phyloP scores from a whole-genome alignment of 1,284 basidiomycete species.

The Naganishia cerealis region DNA sequence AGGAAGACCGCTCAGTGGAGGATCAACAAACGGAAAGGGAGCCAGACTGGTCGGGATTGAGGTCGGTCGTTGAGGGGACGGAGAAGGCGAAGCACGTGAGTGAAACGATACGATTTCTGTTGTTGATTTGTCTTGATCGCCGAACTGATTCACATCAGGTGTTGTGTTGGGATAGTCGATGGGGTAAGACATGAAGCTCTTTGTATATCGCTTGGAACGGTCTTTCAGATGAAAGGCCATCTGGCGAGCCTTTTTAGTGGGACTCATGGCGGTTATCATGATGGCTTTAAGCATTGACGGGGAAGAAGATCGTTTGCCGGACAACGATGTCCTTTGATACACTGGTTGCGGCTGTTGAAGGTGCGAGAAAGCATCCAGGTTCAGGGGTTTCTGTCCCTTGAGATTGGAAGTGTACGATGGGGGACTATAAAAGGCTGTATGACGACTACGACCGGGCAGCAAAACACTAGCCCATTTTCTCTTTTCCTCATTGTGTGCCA shows the following conservation, averaged over 20 bases:
- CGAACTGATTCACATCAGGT: not conserved
- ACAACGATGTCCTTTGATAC: not conserved
- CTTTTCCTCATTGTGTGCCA: slow-evolving; percentile 1
- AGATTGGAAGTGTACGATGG: not conserved
- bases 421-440: not conserved
- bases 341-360: not conserved
- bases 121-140: not conserved
- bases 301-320: slow-evolving; percentile 4
- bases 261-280: slow-evolving; percentile 10
- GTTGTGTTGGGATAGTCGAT: slow-evolving; percentile 14
- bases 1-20: slow-evolving; percentile 12
- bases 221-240: slow-evolving; percentile 10
- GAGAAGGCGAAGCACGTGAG: slow-evolving; percentile 1
- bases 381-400: not conserved
- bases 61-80: slow-evolving; percentile 7
- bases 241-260: slow-evolving; percentile 6
- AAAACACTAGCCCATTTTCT: slow-evolving; percentile 18
- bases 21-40: slow-evolving; percentile 6
- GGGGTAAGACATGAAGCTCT: slow-evolving; percentile 26
- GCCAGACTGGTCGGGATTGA: slow-evolving; percentile 3
- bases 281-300: slow-evolving; percentile 10
- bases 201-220: slow-evolving; percentile 22
- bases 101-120: not conserved
- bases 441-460: not conserved
- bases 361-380: not conserved